A percentile compares a stretch with the other conserved stretches of the same genome.
These are phyloP conservation scores for Leccinum subgranulosum DNA, from an alignment of 768 basidiomycete species.

Conservation along the genomic window DNA sequence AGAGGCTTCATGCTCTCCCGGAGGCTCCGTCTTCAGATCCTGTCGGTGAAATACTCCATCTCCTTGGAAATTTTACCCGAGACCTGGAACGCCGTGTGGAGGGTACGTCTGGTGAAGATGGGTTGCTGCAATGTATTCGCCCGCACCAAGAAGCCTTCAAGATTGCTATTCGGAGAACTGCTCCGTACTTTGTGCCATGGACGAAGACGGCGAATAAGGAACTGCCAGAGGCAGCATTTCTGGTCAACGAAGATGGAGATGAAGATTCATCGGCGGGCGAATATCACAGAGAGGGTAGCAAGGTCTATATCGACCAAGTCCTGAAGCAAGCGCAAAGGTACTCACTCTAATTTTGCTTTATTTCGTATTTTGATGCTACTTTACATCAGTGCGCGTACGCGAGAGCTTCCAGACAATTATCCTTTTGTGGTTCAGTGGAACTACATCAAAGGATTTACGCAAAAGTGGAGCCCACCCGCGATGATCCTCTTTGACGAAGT, in stretches of 20 bases:
- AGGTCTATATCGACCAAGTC: slow-evolving; percentile 54
- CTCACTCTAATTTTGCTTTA: not conserved
- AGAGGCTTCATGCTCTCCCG: slow-evolving; percentile 36
- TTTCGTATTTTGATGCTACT: not conserved
- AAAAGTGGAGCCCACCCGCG: slow-evolving; percentile 49
- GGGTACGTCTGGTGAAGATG: slow-evolving; percentile 50
- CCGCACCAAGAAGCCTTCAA: slow-evolving; percentile 48
- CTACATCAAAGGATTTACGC: slow-evolving; percentile 45
- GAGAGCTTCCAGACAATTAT: slow-evolving; percentile 67
- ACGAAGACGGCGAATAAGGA: slow-evolving; percentile 14
- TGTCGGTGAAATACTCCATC: slow-evolving; percentile 49
- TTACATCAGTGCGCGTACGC: slow-evolving; percentile 54
- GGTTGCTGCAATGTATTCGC: slow-evolving; percentile 55
- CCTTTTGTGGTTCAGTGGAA: slow-evolving; percentile 57
- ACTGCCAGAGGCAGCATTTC: slow-evolving; percentile 26
- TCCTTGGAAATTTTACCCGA: slow-evolving; percentile 45
- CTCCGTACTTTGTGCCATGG: slow-evolving; percentile 59
- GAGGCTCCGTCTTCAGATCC: slow-evolving; percentile 55
- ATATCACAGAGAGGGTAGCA: not conserved
- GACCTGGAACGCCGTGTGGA: slow-evolving; percentile 48
- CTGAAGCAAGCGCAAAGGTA: slow-evolving; percentile 47
- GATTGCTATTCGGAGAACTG: slow-evolving; percentile 45
- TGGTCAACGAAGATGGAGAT: slow-evolving; percentile 40
- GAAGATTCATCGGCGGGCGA: not conserved
- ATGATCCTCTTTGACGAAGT: slow-evolving; percentile 42